Percentiles rank a stretch among this genome's conserved stretches.
Conservation (phyloP, 805 yeast genomes). For the Schwanniomyces vanrijiae region DNA sequence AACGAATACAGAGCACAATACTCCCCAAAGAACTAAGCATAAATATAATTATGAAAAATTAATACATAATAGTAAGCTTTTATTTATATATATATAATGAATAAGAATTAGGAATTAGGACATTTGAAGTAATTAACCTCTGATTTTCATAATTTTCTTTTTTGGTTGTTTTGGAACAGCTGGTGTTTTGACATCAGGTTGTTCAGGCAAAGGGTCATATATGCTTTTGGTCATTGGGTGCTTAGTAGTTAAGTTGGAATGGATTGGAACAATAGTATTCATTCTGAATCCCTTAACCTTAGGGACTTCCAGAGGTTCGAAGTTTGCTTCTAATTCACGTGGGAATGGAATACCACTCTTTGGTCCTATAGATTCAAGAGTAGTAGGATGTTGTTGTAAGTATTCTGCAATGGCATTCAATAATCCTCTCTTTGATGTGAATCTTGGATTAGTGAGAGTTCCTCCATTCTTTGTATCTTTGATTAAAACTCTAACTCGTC, state of each 20-base stretch:
- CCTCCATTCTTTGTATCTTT: constrained; percentile 49
- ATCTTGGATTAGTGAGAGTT: constrained; percentile 28
- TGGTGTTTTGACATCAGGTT: constrained; percentile 26
- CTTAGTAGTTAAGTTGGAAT: constrained; percentile 74
- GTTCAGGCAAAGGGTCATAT: constrained; percentile 54
- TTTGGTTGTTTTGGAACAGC: constrained; percentile 46
- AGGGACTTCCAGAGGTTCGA: constrained; percentile 63
- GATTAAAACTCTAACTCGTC: constrained; percentile 80
- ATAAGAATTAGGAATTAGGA: background rate
- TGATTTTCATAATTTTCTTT: constrained; percentile 61
- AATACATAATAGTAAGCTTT: background rate
- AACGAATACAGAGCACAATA: constrained; percentile 56
- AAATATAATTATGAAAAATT: background rate
- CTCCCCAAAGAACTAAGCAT: constrained; percentile 34
- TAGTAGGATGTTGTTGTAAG: constrained; percentile 67
- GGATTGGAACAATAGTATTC: constrained; percentile 87
- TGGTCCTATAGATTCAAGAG: constrained; percentile 51
- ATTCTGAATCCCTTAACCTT: constrained; percentile 82
- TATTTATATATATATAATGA: background rate
- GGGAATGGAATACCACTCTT: constrained; percentile 62
- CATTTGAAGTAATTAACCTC: constrained; percentile 37
- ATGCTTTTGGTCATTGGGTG: constrained; percentile 78
- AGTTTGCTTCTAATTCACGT: constrained; percentile 53
- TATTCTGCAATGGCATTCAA: constrained; percentile 60
- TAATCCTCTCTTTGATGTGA: constrained; percentile 59